A percentile compares a stretch with the other conserved stretches of the same genome.
phyloP scores from a whole-genome alignment of 2,329 filamentous ascomycete genomes.

The Talaromyces atroroseus region DNA sequence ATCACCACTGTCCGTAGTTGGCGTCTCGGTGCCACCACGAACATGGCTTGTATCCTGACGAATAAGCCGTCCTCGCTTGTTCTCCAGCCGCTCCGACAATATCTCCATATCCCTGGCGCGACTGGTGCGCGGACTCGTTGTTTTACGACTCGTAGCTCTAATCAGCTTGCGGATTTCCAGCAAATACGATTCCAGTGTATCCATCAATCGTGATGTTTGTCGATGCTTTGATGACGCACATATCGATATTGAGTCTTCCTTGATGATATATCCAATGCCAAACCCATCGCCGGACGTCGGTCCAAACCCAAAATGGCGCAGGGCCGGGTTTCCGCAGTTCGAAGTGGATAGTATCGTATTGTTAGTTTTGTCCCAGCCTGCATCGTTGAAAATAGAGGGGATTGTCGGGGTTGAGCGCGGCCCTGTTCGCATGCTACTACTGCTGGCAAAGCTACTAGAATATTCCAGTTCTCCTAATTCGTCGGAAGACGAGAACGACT shows the following conservation, averaged over 20 bases:
- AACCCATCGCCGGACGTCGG: conserved; percentile 92
- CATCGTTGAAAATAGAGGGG: conserved; percentile 79
- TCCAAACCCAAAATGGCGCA: conserved; percentile 94
- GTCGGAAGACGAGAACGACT: conserved; percentile 23
- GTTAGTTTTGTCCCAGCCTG: conserved; percentile 92
- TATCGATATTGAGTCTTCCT: conserved; percentile 83
- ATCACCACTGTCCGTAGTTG: conserved; percentile 63
- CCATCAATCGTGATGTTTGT: conserved; percentile 85
- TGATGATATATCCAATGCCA: conserved; percentile 98
- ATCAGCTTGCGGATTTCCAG: conserved; percentile 84
- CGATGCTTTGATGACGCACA: conserved; percentile 91
- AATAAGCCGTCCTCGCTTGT: conserved; percentile 69
- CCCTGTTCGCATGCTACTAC: conserved; percentile 26
- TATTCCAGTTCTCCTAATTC: conserved; percentile 29
- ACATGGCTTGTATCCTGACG: conserved; percentile 45
- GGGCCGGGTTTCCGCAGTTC: conserved; percentile 95
- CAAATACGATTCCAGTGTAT: conserved; percentile 83
- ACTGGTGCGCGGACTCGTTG: conserved; percentile 48
- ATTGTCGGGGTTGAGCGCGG: conserved; percentile 39
- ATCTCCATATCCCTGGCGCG: conserved; percentile 58
- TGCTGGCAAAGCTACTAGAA: conserved; percentile 53
- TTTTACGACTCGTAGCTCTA: conserved; percentile 59
- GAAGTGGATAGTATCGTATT: conserved; percentile 91
- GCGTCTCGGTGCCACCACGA: conserved; percentile 52
- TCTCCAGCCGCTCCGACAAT: conserved; percentile 37